Base-by-base conservation (phyloP, 106 monocot species). In the Cymbidium sinense region DNA sequence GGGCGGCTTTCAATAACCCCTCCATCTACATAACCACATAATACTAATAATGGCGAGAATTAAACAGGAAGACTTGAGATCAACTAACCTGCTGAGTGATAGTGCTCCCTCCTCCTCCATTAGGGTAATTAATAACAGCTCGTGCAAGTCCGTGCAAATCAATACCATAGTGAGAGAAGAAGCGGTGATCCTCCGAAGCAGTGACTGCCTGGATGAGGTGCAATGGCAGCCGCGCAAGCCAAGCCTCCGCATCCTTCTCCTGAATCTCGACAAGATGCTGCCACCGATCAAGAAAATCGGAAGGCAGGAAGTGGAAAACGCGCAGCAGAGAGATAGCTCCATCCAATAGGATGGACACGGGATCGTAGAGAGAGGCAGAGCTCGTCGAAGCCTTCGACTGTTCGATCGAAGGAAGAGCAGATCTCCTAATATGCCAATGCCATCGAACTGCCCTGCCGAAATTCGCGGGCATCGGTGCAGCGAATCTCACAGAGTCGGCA, bases 41-140 rank as follows among this genome's bases (percentile, higher is more conserved):
- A 33, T 4, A 33, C 15, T 37, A 71, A 71, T 39, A 37, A 39
- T 39, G 37, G 29, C 31, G 33, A 33, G 28, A 69, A 69, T 31
- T 31, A 31, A 34, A 69, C 33, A 15, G 69, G 2, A 77, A 5
- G 47, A 47, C 13, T 19, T 77, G 77, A 35, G 47, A 11, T 30
- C 17, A 33, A 50, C 23, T n/a, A 47, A 81, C 87, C 87, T 87
- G 87, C 69, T 87, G 87, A 25, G 87, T 87, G 64, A 87, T 84
- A 28, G 87, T 87, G 78, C 87, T 87, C 64, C 87, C 87, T 33
- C 87, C 87, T 8, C 87, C 87, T 43, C 87, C 81, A 9, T 65
- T 87, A 2, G 87, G 87, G 43, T 62, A 87, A 37, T 79, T 55
- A 21, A 84, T 76, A 10, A 87, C 81, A 7, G 87, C 87, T 20